Percentiles rank a stretch among this genome's conserved stretches.
These are phyloP conservation scores for Euphorbia celastroides DNA, from an alignment of 441 rosid genomes.

Conservation along the genomic window DNA sequence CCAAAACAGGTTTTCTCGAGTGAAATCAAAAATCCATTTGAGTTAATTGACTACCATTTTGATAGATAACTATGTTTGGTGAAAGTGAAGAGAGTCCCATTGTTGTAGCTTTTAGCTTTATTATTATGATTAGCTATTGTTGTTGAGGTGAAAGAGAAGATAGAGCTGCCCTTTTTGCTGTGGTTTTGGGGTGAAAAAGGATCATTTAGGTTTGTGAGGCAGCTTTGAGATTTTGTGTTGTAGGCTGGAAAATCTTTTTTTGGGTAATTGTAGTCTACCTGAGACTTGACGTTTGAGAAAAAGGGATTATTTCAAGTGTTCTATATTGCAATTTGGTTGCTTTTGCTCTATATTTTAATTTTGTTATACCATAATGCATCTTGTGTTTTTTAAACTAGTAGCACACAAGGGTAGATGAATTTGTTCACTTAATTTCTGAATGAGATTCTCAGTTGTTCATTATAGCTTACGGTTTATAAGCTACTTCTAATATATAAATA, in stretches of 20 bases:
- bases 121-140: background rate
- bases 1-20: conserved; percentile 96
- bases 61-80: background rate
- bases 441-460: too few relatives aligned
- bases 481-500: too few relatives aligned
- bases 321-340: conserved; percentile 18
- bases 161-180: conserved; percentile 29
- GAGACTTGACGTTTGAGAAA: conserved; percentile 14
- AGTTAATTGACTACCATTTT: conserved; percentile 4
- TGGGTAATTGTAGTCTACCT: conserved; percentile 22
- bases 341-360: too few relatives aligned
- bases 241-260: conserved; percentile 24
- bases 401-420: too few relatives aligned
- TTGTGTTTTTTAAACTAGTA: too few relatives aligned
- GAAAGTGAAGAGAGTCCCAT: conserved; percentile 26
- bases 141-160: conserved; percentile 10
- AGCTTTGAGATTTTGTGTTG: conserved; percentile 36
- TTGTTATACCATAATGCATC: too few relatives aligned
- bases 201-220: conserved; percentile 2
- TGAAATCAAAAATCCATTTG: conserved; percentile 17
- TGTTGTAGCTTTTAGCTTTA: conserved; percentile 19
- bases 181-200: conserved; percentile 10
- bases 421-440: too few relatives aligned
- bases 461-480: too few relatives aligned
- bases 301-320: conserved; percentile 6